Conservation (phyloP, 208 protist species). For the Angomonas ambiguus region DNA sequence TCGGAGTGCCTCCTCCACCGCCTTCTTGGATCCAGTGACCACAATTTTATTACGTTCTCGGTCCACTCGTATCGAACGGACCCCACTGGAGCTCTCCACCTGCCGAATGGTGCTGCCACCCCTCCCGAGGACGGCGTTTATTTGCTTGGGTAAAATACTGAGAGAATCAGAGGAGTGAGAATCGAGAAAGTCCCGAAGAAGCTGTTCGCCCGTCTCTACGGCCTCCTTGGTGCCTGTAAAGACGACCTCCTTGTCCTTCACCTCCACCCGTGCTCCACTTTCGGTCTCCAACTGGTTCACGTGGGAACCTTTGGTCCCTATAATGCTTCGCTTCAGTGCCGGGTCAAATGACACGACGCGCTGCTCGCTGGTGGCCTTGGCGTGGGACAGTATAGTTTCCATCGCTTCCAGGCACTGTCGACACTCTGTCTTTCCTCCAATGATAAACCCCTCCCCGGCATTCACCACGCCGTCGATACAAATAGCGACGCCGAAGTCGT, state of each 20-base stretch:
- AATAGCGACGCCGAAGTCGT: slow-evolving; percentile 48
- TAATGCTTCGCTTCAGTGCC: slow-evolving; percentile 19
- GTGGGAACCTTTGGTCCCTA: slow-evolving; percentile 37
- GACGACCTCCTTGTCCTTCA: slow-evolving; percentile 18
- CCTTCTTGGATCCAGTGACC: slow-evolving; percentile 17
- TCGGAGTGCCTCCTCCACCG: slow-evolving; percentile 26
- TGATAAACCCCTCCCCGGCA: slow-evolving; percentile 24
- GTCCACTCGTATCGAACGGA: slow-evolving; percentile 29
- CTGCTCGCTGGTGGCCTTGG: slow-evolving; percentile 16
- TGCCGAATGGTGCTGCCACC: slow-evolving; percentile 32
- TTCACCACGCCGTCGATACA: slow-evolving; percentile 31
- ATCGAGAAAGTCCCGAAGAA: slow-evolving; percentile 26
- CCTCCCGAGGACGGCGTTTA: slow-evolving; percentile 35
- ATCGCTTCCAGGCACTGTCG: slow-evolving; percentile 34
- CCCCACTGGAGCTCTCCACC: slow-evolving; percentile 31
- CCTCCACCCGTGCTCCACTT: slow-evolving; percentile 34
- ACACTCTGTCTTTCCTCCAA: slow-evolving; percentile 22
- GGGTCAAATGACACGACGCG: slow-evolving; percentile 18
- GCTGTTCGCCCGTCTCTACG: slow-evolving; percentile 15
- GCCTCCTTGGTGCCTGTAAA: slow-evolving; percentile 26
- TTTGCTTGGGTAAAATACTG: slow-evolving; percentile 8
- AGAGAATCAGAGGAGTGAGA: slow-evolving; percentile 23
- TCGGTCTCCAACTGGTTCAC: slow-evolving; percentile 33
- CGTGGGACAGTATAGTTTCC: slow-evolving; percentile 21
- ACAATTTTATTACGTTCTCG: slow-evolving; percentile 17